These are phyloP conservation scores for Colletotrichum sp. DNA, from an alignment of 2,329 filamentous ascomycete species.

Conservation along the genomic window DNA sequence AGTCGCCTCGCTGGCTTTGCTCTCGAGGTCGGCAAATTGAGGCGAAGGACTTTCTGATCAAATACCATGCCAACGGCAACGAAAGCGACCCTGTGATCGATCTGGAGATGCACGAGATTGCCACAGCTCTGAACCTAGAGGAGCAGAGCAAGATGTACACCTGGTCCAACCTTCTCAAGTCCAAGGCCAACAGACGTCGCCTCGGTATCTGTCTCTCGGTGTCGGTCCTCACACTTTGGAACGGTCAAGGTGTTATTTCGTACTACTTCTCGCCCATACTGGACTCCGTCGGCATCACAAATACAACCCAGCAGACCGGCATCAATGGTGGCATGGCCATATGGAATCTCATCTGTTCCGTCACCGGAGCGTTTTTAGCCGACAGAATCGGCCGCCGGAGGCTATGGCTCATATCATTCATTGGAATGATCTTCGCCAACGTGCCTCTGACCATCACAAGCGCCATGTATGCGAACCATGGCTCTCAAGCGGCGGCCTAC, in stretches of 20 bases:
- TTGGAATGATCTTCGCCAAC: constrained; percentile 21
- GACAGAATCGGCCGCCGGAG: not conserved
- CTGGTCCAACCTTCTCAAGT: constrained; percentile 15
- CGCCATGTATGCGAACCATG: constrained; percentile 22
- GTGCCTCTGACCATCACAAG: constrained; percentile 16
- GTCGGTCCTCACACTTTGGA: constrained; percentile 21
- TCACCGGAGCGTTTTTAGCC: constrained; percentile 22
- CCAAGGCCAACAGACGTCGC: constrained; percentile 21
- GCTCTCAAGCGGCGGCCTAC: constrained; percentile 3
- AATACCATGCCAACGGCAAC: constrained; percentile 41
- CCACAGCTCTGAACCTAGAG: constrained; percentile 50
- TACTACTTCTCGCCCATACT: constrained; percentile 40
- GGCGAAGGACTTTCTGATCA: not conserved
- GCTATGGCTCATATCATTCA: constrained; percentile 29
- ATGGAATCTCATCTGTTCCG: constrained; percentile 8
- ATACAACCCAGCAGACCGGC: constrained; percentile 34
- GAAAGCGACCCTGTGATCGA: constrained; percentile 45
- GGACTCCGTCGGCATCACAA: constrained; percentile 33
- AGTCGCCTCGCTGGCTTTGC: constrained; percentile 48
- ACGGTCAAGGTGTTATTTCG: constrained; percentile 34
- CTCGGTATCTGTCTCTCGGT: constrained; percentile 19
- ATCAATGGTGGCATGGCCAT: constrained; percentile 36
- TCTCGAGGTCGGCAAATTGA: constrained; percentile 34
- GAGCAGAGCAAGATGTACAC: not conserved
- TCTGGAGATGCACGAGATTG: constrained; percentile 55